phyloP scores from a whole-genome alignment of 2,329 filamentous ascomycete species.

The Cladophialophora yegresii region DNA sequence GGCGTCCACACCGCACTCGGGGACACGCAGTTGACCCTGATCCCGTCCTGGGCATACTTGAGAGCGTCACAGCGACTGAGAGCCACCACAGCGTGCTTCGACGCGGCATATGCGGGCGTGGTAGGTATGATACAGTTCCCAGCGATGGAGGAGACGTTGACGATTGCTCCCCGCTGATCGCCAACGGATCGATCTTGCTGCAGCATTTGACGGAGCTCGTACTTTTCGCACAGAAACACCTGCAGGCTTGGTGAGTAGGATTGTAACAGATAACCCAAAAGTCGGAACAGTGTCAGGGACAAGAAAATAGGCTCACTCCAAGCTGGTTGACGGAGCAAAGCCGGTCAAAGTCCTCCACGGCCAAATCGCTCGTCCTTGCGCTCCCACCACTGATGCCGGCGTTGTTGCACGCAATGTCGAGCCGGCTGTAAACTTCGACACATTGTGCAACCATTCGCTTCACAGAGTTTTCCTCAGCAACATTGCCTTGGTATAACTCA shows the following conservation, averaged over 20 bases:
- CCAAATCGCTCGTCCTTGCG: conserved; percentile 50
- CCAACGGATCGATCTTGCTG: conserved; percentile 47
- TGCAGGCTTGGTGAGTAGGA: neutral
- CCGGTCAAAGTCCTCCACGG: conserved; percentile 53
- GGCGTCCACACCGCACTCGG: conserved; percentile 52
- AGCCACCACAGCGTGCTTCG: conserved; percentile 50
- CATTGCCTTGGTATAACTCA: conserved; percentile 47
- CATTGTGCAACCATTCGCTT: conserved; percentile 43
- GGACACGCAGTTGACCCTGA: conserved; percentile 45
- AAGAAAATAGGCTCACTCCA: conserved; percentile 1
- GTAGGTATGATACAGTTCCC: conserved; percentile 52
- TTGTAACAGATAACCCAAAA: too few species aligned
- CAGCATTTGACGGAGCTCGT: conserved; percentile 51
- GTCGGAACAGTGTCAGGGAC: neutral
- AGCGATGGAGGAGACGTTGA: conserved; percentile 58
- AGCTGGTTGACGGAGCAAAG: conserved; percentile 59
- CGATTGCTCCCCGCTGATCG: conserved; percentile 50
- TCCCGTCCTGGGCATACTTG: conserved; percentile 39
- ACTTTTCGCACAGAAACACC: conserved; percentile 50
- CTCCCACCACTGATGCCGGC: conserved; percentile 53
- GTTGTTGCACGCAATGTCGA: conserved; percentile 61
- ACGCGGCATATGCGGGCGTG: conserved; percentile 48
- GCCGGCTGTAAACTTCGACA: conserved; percentile 45
- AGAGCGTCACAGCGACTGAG: conserved; percentile 46
- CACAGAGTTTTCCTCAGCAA: conserved; percentile 54